Base-by-base conservation (phyloP, 2,329 filamentous ascomycete genomes). In the Bipolaris cookei region DNA sequence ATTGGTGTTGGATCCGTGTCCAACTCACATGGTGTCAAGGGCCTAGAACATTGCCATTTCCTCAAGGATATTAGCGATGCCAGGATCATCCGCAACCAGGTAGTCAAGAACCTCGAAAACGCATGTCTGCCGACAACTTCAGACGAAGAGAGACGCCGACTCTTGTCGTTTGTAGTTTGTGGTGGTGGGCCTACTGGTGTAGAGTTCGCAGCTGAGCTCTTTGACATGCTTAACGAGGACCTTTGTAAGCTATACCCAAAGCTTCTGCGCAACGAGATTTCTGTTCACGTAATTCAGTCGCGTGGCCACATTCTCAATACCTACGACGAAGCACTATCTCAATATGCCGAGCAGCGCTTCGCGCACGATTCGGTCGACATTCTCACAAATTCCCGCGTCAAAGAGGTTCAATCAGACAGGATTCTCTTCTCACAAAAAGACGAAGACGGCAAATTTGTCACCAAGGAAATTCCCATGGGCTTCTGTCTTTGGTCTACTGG, bases 401-500 rank as follows among this genome's bases (percentile, higher is more conserved):
- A 93, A 77, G 94, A 97, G 76, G 92, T 99, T 14, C 84, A 84
- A 41, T 76, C 85, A 0, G 92, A 98, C 75, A 90, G 86, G 70
- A 97, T 99, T 58, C 78, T 97, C 21, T 99, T 97, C 79, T 90
- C 89, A 0, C 93, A 99, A 75, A 89, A 91, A 71, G 82, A 83
- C 37, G 85, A 90, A 3, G 81, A 92, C 51, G 92, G 92, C 41
- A 85, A 87, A 28, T 77, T 88, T 0, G 68, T 97, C n/a, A 90
- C 88, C 21, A 99, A 99, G 76, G 95, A 99, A 70, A 86, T 99
- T 0, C 94, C 95, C 0, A 93, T 92, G 82, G 95, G 92, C 25
- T 97, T 99, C 80, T 98, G 95, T 69, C 83, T 99, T 13, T 99
- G 95, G 95, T 98, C 95, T 0, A 99, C 95, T 0, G 95, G 95